These are phyloP conservation scores for Solanum etuberosum DNA, from an alignment of 257 asterid species.

Conservation along the genomic window DNA sequence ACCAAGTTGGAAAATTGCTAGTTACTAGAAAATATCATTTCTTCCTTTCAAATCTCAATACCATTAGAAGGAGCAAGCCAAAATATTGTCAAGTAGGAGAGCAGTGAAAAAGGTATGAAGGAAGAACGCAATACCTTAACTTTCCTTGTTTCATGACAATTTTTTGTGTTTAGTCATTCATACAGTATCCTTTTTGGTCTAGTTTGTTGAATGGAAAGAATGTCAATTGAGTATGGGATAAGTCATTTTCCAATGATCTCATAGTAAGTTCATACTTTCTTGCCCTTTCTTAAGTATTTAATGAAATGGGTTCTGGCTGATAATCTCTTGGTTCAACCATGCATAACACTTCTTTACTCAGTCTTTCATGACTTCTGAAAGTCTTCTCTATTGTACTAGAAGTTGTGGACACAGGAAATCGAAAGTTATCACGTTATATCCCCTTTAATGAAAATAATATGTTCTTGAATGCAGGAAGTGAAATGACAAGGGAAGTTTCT, in stretches of 20 bases:
- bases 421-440: neutral
- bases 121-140: neutral
- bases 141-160: neutral
- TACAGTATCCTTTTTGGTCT: neutral
- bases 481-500: neutral
- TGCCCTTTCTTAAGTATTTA: no score
- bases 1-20: neutral
- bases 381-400: neutral
- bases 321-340: neutral
- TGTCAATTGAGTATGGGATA: no score
- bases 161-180: neutral
- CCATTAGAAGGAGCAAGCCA: neutral
- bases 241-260: no score
- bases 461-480: neutral
- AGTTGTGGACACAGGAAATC: neutral
- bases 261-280: no score
- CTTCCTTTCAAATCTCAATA: neutral
- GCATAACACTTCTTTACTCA: neutral
- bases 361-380: neutral
- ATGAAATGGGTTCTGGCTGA: neutral
- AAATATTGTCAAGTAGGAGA: neutral
- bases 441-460: neutral
- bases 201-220: no score
- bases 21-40: neutral
- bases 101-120: neutral